Evolutionary conservation across 2,329 filamentous ascomycete genomes (phyloP), one percentile per base, ranked within the genome.

Genomic region (Eutypa lata): DNA sequence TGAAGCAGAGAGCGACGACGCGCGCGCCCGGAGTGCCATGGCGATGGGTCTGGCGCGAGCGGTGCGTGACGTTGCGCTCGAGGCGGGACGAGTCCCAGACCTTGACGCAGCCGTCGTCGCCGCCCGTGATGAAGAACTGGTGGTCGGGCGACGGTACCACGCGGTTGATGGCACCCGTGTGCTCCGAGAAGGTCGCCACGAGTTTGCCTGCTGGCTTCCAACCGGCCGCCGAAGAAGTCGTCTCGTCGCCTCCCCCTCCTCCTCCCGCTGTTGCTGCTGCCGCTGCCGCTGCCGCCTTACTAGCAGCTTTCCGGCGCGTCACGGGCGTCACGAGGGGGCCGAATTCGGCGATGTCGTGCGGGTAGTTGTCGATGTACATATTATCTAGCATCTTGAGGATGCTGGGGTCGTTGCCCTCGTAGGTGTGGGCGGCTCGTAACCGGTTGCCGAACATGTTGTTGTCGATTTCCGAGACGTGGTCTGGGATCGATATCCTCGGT

Each of bases 21-120:
- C 84, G 88, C 0, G 86, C 81, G 2, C 86, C 88, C 1, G 82
- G 72, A 0, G 80, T n/a, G n/a, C n/a, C 81, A 62, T 97, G 90
- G 53, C 80, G 86, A 71, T 97, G 88, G 0, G 90, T 95, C 65
- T 95, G 90, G 21, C 93, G 82, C 26, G 94, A 91, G 43, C 91
- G 84, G 63, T 96, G 89, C 0, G 90, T 88, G 48, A 97, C 84
- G 66, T 97, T 97, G 44, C 91, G 88, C 71, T 99, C 94, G 7
- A 99, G 79, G 22, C 94, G 83, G 24, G 86, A 86, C 24, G 91
- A 88, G 71, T 99, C 94, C 94, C 94, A 99, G 5, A 99, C 81
- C 65, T 90, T 96, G 52, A 97, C 90, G 7, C 83, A 85, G 2
- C 94, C 90, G 70, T 99, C 94, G 64, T 96, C 90, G 10, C 92